Base-by-base conservation (phyloP, 2,329 filamentous ascomycete genomes). In the Lasiodiplodia gonubiensis region DNA sequence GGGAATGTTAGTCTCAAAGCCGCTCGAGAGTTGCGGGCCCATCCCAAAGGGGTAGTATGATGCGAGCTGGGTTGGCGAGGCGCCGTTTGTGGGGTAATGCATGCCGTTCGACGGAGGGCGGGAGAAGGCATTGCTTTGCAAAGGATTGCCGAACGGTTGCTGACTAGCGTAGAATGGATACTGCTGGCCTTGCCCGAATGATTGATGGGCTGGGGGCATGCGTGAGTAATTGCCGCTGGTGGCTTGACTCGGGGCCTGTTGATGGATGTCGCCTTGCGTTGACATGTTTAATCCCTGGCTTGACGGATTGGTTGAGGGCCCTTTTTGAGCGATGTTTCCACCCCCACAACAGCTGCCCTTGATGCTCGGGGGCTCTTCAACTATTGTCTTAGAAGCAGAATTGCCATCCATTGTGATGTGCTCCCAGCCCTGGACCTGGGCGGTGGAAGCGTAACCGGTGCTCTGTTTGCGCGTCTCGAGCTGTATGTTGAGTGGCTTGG, bases 341-440 rank as follows among this genome's bases (percentile, higher is more conserved):
- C 53, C 11, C 8, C 51, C 63, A 25, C 63, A 66, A 39, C 63
- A 66, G 39, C 63, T 55, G 23, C 51, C 23, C 49, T 66, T 46
- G 14, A 21, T 27, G 18, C 10, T 46, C 5, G 52, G 12, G 3
- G 52, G 52, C 27, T 55, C 63, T 27, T 66, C 51, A 25, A 55
- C 27, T 2, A 57, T 48, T 7, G 52, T 66, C 52, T 46, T 66
- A 11, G 63, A 33, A 16, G 27, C 63, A 35, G 63, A 66, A 3
- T 39, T 49, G 10, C 39, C 57, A 16, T 66, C 33, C 11, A 66
- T 25, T 23, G 63, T 66, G 25, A 55, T 66, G 16, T 66, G 63
- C n/a, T 66, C 55, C 63, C 63, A 66, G 25, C 63, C 63, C 23
- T 66, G 52, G 27, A 66, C 63, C 25, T 66, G 63, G 27, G 57